Conservation (phyloP, 1,284 basidiomycete species). For the Ceratobasidium papillatum region DNA sequence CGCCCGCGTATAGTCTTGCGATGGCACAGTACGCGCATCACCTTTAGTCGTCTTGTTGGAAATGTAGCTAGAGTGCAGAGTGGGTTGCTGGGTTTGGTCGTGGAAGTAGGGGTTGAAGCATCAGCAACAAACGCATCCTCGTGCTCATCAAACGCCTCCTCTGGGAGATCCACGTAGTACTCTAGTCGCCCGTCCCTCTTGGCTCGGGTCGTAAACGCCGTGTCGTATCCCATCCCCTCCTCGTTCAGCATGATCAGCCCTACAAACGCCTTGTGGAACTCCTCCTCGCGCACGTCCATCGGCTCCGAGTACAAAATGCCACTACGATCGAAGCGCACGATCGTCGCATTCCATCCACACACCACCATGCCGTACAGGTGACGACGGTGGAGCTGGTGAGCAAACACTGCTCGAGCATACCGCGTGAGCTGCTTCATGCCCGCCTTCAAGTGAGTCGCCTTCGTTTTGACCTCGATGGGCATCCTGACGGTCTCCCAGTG, state of each 20-base stretch:
- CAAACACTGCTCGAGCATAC: conserved; percentile 13
- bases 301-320: neutral
- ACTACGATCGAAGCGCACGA: conserved; percentile 6
- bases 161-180: conserved; percentile 9
- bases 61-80: no score
- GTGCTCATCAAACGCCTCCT: neutral
- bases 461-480: neutral
- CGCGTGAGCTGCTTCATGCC: conserved; percentile 19
- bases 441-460: neutral
- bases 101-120: no score
- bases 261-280: neutral
- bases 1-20: conserved; percentile 19
- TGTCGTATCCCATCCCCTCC: neutral
- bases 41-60: neutral
- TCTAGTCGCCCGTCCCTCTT: neutral
- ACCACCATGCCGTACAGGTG: conserved; percentile 13
- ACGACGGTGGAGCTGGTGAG: conserved; percentile 15
- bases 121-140: no score
- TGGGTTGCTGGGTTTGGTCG: no score
- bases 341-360: neutral
- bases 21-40: conserved; percentile 9
- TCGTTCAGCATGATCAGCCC: conserved; percentile 2
- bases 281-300: neutral
- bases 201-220: neutral
- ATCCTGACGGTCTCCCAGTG: conserved; percentile 22